phyloP scores from a whole-genome alignment of 202 grass and related monocot species.

The Schoenoplectus triqueter region DNA sequence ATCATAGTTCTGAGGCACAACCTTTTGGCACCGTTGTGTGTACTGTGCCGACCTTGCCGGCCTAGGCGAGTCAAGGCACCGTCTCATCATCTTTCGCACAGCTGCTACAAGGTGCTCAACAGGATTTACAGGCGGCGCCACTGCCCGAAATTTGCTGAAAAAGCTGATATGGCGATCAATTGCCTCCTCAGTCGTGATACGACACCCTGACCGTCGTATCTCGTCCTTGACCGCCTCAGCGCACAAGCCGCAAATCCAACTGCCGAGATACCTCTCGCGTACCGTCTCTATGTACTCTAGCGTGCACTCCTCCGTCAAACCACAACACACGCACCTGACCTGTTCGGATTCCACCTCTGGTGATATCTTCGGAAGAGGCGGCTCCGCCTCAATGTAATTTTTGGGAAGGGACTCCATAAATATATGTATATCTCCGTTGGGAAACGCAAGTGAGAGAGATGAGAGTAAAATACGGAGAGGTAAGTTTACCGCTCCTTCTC shows the following conservation, averaged over 20 bases:
- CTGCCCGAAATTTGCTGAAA: conserved; percentile 42
- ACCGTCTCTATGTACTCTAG: conserved; percentile 72
- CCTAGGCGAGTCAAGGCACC: conserved; percentile 67
- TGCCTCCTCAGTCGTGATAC: conserved; percentile 61
- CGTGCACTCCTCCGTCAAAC: conserved; percentile 89
- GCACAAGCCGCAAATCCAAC: conserved; percentile 82
- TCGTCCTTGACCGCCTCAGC: conserved; percentile 74
- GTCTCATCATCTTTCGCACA: conserved; percentile 57
- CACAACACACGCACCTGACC: conserved; percentile 73
- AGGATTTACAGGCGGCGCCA: not conserved
- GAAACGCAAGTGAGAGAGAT: not conserved
- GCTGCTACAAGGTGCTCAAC: conserved; percentile 64
- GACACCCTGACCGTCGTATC: conserved; percentile 56
- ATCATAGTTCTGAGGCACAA: conserved; percentile 37
- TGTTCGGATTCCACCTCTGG: conserved; percentile 52
- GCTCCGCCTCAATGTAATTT: not conserved
- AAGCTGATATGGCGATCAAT: conserved; percentile 67
- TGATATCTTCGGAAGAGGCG: conserved; percentile 6
- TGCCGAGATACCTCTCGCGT: conserved; percentile 48
- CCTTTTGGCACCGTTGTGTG: conserved; percentile 28
- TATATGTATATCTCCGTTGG: not conserved
- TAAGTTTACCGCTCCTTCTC: conserved; percentile 72
- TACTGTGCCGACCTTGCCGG: conserved; percentile 30
- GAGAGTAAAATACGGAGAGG: not conserved
- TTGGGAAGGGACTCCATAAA: not conserved